Base-by-base conservation (phyloP, 148 eudicot genomes). In the Heliosperma pusillum region DNA sequence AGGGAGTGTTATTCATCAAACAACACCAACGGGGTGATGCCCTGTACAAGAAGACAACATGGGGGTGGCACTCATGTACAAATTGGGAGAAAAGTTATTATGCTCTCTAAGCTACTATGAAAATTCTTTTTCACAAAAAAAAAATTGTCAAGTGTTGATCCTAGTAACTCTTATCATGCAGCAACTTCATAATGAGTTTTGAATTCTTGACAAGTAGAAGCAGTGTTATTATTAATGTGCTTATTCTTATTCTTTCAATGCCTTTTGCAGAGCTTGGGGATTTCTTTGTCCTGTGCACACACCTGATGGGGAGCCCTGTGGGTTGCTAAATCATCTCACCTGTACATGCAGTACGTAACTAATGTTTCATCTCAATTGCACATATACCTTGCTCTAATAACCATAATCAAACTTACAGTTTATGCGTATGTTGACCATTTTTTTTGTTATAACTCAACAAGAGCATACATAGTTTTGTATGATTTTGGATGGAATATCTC, bases 201-300 rank as follows among this genome's bases (percentile, higher is more conserved):
- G 45, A 42, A 42, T 42, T 42, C 45, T 42, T 42, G 45, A 42
- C 9, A 10, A 5, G 45, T 42, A 0, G 45, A 42, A 42, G 45
- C 45, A 42, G 9, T 42, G 9, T 42, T 42, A 27, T 42, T 19
- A 22, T 8, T 20, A 2, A 5, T 69, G n/a, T 62, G 7, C 7
- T 5, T 1, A 45, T 7, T 40, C 4, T n/a, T 40, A 19, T 33
- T 66, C 25, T 56, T 20, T 17, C 44, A 57, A 44, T 40, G 59
- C 16, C 17, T n/a, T 52, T 70, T 83, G 75, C 93, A 95, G 99
- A 75, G 71, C 96, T 36, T 95, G 99, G 97, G 99, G 99, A 27
- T 95, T 95, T 79, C 86, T 95, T 67, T 95, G 99, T 74, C 99
- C 99, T 77, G 97, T 95, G 73, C 99, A 95, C 90, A 95, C 99